Conservation (phyloP, 352 stramenopile species). For the Plasmopara viticola region DNA sequence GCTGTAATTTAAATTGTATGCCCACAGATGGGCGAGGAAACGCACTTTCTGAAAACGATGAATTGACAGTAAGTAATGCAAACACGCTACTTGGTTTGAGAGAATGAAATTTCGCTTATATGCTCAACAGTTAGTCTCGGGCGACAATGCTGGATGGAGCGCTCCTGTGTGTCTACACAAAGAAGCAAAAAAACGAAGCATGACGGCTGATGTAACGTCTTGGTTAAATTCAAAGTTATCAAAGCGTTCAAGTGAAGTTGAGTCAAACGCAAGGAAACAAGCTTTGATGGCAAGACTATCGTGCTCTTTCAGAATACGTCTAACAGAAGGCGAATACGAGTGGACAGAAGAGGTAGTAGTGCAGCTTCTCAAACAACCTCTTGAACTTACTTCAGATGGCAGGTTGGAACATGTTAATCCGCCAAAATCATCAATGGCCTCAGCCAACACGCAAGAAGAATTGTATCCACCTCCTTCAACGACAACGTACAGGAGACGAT, state of each 20-base stretch:
- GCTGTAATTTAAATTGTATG: conserved; percentile 19
- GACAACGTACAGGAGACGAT: conserved; percentile 37
- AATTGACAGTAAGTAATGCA: conserved; percentile 14
- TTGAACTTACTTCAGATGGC: conserved; percentile 28
- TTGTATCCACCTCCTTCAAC: conserved; percentile 44
- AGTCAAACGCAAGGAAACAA: conserved; percentile 16
- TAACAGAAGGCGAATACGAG: conserved; percentile 31
- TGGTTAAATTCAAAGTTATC: conserved; percentile 50
- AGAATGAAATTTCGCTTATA: not conserved
- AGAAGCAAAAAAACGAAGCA: conserved; percentile 37
- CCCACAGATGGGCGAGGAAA: conserved; percentile 23
- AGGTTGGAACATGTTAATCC: conserved; percentile 23
- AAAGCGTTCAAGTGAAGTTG: conserved; percentile 31
- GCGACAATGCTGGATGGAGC: conserved; percentile 31
- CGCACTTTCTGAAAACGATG: conserved; percentile 9
- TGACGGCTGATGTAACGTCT: conserved; percentile 42
- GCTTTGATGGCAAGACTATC: conserved; percentile 36
- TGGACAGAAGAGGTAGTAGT: conserved; percentile 48
- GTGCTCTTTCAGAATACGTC: conserved; percentile 36
- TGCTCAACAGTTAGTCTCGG: conserved; percentile 23
- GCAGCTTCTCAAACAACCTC: conserved; percentile 29
- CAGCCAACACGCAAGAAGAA: conserved; percentile 7
- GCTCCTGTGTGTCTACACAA: conserved; percentile 42
- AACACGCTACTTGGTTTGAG: not conserved
- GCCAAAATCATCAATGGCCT: conserved; percentile 6